Conservation (phyloP, 805 yeast genomes). For the Wickerhamomyces chaumierensis region DNA sequence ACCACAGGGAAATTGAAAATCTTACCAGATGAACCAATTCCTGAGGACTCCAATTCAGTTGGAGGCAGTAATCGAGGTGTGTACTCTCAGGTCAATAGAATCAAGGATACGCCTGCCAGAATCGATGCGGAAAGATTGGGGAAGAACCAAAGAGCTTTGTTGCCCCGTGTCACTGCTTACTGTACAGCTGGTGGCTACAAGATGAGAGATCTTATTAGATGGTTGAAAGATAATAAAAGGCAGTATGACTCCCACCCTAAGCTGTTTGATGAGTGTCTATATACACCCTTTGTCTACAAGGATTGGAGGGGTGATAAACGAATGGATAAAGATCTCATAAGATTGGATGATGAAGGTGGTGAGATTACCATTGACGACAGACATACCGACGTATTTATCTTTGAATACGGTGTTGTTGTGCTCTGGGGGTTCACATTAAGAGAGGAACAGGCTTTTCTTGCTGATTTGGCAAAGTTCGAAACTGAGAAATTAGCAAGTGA, state of each 20-base stretch:
- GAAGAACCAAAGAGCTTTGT: slow-evolving; percentile 56
- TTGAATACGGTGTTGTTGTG: slow-evolving; percentile 95
- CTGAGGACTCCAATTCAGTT: slow-evolving; percentile 12
- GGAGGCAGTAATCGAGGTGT: slow-evolving; percentile 33
- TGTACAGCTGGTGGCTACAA: slow-evolving; percentile 90
- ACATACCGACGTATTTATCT: slow-evolving; percentile 71
- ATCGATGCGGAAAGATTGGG: slow-evolving; percentile 91
- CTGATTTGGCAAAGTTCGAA: slow-evolving; percentile 83
- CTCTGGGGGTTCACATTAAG: slow-evolving; percentile 88
- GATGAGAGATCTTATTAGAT: slow-evolving; percentile 77
- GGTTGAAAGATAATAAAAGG: slow-evolving; percentile 72
- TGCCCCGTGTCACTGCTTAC: slow-evolving; percentile 92
- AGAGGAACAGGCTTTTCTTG: slow-evolving; percentile 74
- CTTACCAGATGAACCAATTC: slow-evolving; percentile 47
- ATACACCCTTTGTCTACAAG: slow-evolving; percentile 76
- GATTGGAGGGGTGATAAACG: slow-evolving; percentile 59
- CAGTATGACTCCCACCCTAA: slow-evolving; percentile 73
- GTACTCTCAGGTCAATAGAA: slow-evolving; percentile 73
- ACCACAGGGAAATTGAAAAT: slow-evolving; percentile 64
- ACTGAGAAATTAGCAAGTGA: slow-evolving; percentile 84
- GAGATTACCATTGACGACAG: slow-evolving; percentile 79
- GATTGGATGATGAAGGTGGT: slow-evolving; percentile 91
- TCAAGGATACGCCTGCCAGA: slow-evolving; percentile 80
- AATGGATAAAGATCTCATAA: slow-evolving; percentile 36
- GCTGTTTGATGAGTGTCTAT: slow-evolving; percentile 87